These are phyloP conservation scores for Pueraria montana DNA, from an alignment of 306 rosid genomes.

Conservation along the genomic window DNA sequence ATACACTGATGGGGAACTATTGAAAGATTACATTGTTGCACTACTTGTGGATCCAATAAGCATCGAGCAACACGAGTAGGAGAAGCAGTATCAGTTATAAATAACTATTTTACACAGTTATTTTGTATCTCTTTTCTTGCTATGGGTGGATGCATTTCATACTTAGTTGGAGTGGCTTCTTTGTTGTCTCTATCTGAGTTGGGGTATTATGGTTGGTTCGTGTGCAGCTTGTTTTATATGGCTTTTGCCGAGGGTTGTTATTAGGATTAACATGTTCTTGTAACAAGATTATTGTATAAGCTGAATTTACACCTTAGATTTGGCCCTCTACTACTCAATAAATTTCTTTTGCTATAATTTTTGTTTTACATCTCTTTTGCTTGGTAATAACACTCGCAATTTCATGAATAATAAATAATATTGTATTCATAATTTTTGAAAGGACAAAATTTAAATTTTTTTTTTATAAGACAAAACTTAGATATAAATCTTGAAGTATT, in stretches of 20 bases:
- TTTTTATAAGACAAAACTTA: too few relatives aligned
- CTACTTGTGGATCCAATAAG: slow-evolving; percentile 42
- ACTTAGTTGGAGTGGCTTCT: too few relatives aligned
- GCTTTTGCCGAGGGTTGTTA: neutral
- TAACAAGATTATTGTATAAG: neutral
- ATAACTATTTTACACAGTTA: too few relatives aligned
- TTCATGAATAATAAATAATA: too few relatives aligned
- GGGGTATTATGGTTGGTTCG: neutral
- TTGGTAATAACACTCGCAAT: too few relatives aligned
- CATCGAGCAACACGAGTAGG: neutral
- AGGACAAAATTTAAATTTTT: too few relatives aligned
- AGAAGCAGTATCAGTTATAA: too few relatives aligned
- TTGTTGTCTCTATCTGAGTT: neutral
- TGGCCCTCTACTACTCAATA: neutral
- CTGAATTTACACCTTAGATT: neutral
- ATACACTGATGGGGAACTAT: slow-evolving; percentile 33
- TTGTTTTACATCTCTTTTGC: too few relatives aligned
- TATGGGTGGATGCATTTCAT: neutral
- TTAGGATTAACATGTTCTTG: neutral
- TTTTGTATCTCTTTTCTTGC: too few relatives aligned
- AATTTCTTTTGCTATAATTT: neutral
- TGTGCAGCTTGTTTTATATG: neutral
- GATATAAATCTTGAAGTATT: too few relatives aligned
- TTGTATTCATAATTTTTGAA: too few relatives aligned
- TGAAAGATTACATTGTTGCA: slow-evolving; percentile 36